Evolutionary conservation across 495 filamentous ascomycete genomes (phyloP), one percentile per base, ranked within the genome.

Genomic region (Annulohypoxylon maeteangense): DNA sequence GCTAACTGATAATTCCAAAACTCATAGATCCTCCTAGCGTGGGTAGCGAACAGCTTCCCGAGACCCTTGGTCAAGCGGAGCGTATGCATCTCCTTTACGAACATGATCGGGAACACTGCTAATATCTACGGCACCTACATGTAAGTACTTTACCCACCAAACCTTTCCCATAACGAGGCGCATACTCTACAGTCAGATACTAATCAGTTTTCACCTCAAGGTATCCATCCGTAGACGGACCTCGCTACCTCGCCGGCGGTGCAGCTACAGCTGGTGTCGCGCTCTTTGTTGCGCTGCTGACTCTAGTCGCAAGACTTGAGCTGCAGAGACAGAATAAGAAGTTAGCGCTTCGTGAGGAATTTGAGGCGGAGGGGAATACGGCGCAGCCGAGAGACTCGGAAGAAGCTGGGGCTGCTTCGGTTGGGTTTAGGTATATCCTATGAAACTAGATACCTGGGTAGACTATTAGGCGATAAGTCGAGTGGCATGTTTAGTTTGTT

Each of bases 61-160:
- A 81, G 87, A 6, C 84, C 86, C 0, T 73, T 82, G 7, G 86
- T 85, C 50, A 88, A 87, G 76, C 81, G 85, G 16, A 84, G 86
- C 7, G 83, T 79, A 7, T 75, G 81, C 14, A 76, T 90, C 14
- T 83, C 85, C 25, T 87, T 89, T 60, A 82, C 83, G 44, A 89
- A 87, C 69, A 85, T 85, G 60, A 75, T 87, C 48, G 84, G 83
- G 2, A 88, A 88, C 72, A 73, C 79, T 20, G 82, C 80, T 2
- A 87, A 82, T 61, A 85, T 88, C 47, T 89, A 87, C 71, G 85
- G 85, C 14, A 80, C 82, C 40, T 89, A 88, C 75, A 80, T 90
- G 71, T 90, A 83, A 50, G 70, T 58, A 53, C 16, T 29, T 1
- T n/a, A 10, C 7, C 11, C 20, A 25, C 20, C 18, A 20, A 47